Evolutionary conservation across 306 rosid species (phyloP).

Genomic region (Citrullus colocynthis): DNA sequence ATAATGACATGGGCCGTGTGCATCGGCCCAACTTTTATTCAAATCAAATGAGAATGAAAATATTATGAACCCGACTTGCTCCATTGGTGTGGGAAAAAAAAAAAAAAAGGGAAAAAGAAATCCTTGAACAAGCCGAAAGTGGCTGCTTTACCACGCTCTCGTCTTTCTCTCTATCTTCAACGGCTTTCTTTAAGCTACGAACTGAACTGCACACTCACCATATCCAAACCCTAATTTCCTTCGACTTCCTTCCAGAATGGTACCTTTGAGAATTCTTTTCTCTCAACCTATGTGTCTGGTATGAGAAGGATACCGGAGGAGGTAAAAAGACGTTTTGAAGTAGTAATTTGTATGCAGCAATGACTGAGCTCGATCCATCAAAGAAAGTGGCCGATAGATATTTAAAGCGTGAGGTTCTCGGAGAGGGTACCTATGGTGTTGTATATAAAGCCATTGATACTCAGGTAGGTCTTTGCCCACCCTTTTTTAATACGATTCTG

Average conservation of each 20-base stretch:
- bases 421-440: conserved; percentile 98
- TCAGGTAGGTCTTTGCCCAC: conserved; percentile 28
- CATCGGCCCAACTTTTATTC: too few species aligned
- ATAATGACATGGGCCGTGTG: too few species aligned
- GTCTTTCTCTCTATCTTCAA: conserved; percentile 12
- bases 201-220: not conserved
- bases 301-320: not conserved
- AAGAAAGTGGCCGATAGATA: conserved; percentile 96
- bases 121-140: not conserved
- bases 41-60: too few species aligned
- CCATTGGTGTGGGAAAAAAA: too few species aligned
- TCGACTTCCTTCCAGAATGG: not conserved
- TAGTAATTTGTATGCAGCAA: not conserved
- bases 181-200: conserved; percentile 13
- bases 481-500: not conserved
- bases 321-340: not conserved
- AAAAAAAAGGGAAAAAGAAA: not conserved
- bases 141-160: not conserved
- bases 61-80: too few species aligned
- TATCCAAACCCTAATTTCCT: conserved; percentile 31
- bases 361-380: conserved; percentile 46
- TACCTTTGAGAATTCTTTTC: not conserved
- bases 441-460: conserved; percentile 97
- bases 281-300: not conserved
- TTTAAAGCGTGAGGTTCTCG: conserved; percentile 85